Conservation (phyloP, 805 yeast species). For the Pichia sporocuriosa region DNA sequence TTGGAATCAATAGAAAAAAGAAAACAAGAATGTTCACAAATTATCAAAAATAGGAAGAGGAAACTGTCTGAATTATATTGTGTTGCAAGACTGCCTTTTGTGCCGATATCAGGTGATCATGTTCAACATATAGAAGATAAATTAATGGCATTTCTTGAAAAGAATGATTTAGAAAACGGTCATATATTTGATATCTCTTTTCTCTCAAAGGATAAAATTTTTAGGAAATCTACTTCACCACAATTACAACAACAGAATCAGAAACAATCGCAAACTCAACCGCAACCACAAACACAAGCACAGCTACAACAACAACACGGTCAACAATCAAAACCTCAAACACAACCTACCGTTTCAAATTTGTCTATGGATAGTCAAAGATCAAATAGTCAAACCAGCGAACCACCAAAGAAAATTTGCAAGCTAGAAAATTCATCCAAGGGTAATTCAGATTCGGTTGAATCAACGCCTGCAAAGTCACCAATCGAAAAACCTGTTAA, state of each 20-base stretch:
- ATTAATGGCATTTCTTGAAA: conserved; percentile 40
- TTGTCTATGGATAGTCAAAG: conserved; percentile 1
- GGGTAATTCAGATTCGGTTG: neutral
- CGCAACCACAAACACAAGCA: neutral
- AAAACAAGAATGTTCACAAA: conserved; percentile 35
- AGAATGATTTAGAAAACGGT: conserved; percentile 46
- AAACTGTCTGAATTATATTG: conserved; percentile 58
- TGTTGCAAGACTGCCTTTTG: conserved; percentile 45
- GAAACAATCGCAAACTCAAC: conserved; percentile 7
- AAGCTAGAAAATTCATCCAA: neutral
- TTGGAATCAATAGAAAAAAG: conserved; percentile 40
- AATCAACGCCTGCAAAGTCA: neutral
- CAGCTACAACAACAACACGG: conserved; percentile 8
- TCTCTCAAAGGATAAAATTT: conserved; percentile 30
- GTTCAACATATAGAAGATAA: conserved; percentile 34
- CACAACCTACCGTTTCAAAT: neutral
- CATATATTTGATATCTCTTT: conserved; percentile 32
- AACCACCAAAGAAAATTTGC: conserved; percentile 6
- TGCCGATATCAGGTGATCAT: conserved; percentile 36
- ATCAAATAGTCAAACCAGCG: conserved; percentile 1
- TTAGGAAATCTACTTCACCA: conserved; percentile 24
- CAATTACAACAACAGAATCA: conserved; percentile 19
- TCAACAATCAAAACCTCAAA: neutral
- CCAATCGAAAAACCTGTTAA: neutral
- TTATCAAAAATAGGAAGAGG: conserved; percentile 47